Percentiles rank a stretch among this genome's conserved stretches.
phyloP scores from a whole-genome alignment of 805 yeast species.

The Candida arabinofermentans region DNA sequence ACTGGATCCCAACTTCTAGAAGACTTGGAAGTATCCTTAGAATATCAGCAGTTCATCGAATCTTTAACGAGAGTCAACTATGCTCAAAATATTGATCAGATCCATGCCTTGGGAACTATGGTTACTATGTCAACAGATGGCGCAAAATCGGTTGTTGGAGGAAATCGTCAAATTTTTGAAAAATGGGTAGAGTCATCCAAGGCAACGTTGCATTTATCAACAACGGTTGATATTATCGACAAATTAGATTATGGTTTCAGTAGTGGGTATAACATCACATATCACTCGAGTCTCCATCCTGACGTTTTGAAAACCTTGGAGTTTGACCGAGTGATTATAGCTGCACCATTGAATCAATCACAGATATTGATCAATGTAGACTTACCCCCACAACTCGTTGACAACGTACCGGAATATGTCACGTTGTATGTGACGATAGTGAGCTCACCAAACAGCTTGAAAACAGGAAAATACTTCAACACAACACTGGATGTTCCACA shows the following conservation, averaged over 20 bases:
- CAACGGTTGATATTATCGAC: conserved; percentile 26
- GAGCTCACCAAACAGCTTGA: conserved; percentile 12
- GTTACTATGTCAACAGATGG: conserved; percentile 38
- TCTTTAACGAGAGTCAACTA: conserved; percentile 42
- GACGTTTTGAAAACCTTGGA: conserved; percentile 2
- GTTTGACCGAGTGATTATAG: conserved; percentile 43
- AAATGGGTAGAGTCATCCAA: conserved; percentile 32
- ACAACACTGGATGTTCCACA: conserved; percentile 29
- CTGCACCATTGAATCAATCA: conserved; percentile 37
- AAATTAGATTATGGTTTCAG: neutral
- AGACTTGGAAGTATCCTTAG: conserved; percentile 20
- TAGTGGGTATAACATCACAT: conserved; percentile 4
- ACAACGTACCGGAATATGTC: conserved; percentile 32
- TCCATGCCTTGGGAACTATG: conserved; percentile 40
- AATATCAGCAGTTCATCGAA: conserved; percentile 31
- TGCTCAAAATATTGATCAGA: conserved; percentile 36
- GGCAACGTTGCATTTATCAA: conserved; percentile 31
- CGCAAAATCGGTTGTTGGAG: conserved; percentile 37
- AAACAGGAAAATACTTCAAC: conserved; percentile 11
- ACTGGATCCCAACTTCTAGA: conserved; percentile 27
- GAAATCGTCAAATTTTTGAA: conserved; percentile 42
- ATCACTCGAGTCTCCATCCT: neutral
- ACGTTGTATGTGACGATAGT: conserved; percentile 37
- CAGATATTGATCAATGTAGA: conserved; percentile 17
- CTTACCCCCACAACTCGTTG: conserved; percentile 5